These are phyloP conservation scores for Zalaria sp. DNA, from an alignment of 2,329 filamentous ascomycete genomes.

Conservation along the genomic window DNA sequence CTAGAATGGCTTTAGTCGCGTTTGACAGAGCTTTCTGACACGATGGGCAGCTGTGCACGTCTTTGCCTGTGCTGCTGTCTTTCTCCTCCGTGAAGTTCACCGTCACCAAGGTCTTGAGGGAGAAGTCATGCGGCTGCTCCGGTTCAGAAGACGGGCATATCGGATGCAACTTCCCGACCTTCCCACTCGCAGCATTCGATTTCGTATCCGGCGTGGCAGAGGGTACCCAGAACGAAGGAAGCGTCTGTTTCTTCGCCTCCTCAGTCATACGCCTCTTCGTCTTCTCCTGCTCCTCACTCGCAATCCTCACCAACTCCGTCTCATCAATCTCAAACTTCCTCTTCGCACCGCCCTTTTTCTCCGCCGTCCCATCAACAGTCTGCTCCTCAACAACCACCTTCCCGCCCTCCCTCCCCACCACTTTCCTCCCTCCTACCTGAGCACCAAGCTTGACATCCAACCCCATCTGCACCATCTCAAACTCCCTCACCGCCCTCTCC, in stretches of 20 bases:
- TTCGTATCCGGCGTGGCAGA: conserved; percentile 53
- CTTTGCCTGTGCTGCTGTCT: conserved; percentile 22
- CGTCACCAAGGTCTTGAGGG: conserved; percentile 61
- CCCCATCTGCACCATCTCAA: conserved; percentile 70
- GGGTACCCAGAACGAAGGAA: conserved; percentile 90
- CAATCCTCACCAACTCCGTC: conserved; percentile 58
- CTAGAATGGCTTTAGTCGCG: conserved; percentile 64
- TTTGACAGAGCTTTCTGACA: conserved; percentile 78
- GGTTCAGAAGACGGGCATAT: conserved; percentile 49
- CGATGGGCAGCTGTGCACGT: conserved; percentile 55
- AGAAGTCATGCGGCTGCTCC: conserved; percentile 56
- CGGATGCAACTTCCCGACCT: conserved; percentile 28
- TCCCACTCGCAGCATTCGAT: conserved; percentile 10
- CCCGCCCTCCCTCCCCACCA: conserved; percentile 25
- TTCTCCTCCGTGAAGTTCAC: conserved; percentile 66
- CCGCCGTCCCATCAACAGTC: conserved; percentile 11
- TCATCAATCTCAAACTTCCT: conserved; percentile 72
- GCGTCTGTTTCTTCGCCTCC: conserved; percentile 52
- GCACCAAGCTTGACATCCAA: conserved; percentile 24
- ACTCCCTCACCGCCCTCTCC: conserved; percentile 59
- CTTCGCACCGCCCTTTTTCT: conserved; percentile 39
- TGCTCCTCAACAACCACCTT: conserved; percentile 14
- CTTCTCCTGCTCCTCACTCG: conserved; percentile 53
- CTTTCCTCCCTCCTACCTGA: conserved; percentile 26
- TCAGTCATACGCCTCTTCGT: conserved; percentile 49